Base-by-base conservation (phyloP, 306 rosid species). In the Clitoria ternatea region DNA sequence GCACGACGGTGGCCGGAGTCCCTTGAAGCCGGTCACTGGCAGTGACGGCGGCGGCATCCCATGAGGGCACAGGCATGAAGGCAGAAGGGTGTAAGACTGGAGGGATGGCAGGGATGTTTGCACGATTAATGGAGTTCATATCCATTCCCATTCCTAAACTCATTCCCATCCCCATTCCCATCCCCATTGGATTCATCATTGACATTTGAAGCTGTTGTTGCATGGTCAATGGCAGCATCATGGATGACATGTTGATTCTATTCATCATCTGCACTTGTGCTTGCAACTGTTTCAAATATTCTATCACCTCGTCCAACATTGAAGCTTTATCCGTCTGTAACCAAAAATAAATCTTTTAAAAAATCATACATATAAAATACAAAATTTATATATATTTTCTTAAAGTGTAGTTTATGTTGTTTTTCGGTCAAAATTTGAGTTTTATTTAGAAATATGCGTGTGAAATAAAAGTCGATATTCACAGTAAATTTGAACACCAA, bases 291-390 rank as follows among this genome's bases (percentile, higher is more conserved):
- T 94, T 94, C 64, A 94, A 74, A 73, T 94, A 91, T 7, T 91
- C 97, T 30, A 94, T 91, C 70, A 94, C 99, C 78, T 94, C 99
- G 57, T 91, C 99, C 77, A 94, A 74, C 95, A 94, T 94, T 4
- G 99, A 94, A 49, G 99, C 99, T 81, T 94, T 94, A 66, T 94
- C 97, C 0, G 87, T 83, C 99, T 94, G 90, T 43, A 32, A 45
- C 10, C 44, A 30, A 45, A 11, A 30, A 0, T 14, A 14, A 4
- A 52, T 67, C 0, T n/a, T n/a, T n/a, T n/a, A n/a, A 2, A 44
- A 42, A 8, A 55, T 37, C 37, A 42, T 20, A 18, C 13, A 19
- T 36, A 33, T 24, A n/a, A 26, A 36, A 63, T 35, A 24, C 35
- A 24, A 37, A 62, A 10, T n/a, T n/a, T n/a, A n/a, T n/a, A n/a